Evolutionary conservation across 441 rosid species (phyloP).

Genomic region (Biscutella laevigata): DNA sequence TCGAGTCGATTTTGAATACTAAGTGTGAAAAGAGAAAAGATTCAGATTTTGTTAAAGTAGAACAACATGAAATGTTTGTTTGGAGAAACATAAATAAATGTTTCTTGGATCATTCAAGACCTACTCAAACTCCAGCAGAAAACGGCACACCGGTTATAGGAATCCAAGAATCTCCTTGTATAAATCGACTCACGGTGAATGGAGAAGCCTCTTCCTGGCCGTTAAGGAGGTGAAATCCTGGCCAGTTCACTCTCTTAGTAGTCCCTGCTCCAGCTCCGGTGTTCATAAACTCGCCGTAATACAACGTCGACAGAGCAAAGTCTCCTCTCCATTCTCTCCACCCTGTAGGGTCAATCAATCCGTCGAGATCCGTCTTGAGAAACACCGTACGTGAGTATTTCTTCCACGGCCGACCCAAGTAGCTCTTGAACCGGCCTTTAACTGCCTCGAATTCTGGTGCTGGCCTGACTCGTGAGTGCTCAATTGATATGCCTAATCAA

Average conservation of each 20-base stretch:
- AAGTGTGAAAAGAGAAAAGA: too few species aligned
- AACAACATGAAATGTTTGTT: too few species aligned
- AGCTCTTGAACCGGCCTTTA: slow-evolving; percentile 30
- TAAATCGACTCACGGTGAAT: slow-evolving; percentile 30
- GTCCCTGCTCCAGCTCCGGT: slow-evolving; percentile 37
- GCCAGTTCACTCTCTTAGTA: slow-evolving; percentile 40
- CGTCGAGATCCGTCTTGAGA: slow-evolving; percentile 46
- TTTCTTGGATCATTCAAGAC: too few species aligned
- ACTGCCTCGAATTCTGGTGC: slow-evolving; percentile 31
- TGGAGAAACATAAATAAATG: too few species aligned
- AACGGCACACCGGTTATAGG: slow-evolving; percentile 47
- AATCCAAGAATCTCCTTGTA: slow-evolving; percentile 59
- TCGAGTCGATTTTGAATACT: not conserved
- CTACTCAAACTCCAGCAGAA: slow-evolving; percentile 10
- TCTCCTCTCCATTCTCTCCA: slow-evolving; percentile 54
- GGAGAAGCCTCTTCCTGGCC: slow-evolving; percentile 33
- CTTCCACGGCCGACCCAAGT: slow-evolving; percentile 63
- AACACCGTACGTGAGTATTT: slow-evolving; percentile 49
- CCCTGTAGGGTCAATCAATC: slow-evolving; percentile 45
- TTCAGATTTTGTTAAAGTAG: too few species aligned
- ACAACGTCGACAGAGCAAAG: slow-evolving; percentile 46
- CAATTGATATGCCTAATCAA: slow-evolving; percentile 36
- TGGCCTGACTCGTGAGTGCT: slow-evolving; percentile 35
- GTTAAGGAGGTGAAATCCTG: slow-evolving; percentile 49
- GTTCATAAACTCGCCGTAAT: slow-evolving; percentile 55